phyloP scores from a whole-genome alignment of 2,329 filamentous ascomycete species.

The Hypoxylon sp. region DNA sequence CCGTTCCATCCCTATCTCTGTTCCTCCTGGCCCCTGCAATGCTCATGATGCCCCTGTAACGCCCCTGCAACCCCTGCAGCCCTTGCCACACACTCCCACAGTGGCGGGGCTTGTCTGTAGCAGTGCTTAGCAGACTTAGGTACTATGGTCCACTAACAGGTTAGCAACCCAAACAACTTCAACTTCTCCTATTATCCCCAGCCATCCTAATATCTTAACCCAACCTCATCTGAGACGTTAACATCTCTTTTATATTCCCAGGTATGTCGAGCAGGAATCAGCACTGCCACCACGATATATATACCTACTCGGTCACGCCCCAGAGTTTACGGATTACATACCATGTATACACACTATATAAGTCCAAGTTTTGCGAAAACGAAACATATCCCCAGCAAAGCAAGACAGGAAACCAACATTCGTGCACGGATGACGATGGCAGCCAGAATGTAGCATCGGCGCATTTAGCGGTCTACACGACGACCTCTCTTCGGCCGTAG shows the following conservation, averaged over 20 bases:
- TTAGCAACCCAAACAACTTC: too few relatives aligned
- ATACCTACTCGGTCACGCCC: too few relatives aligned
- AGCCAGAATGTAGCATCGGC: conserved; percentile 20
- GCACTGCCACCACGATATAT: background rate
- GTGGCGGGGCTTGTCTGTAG: too few relatives aligned
- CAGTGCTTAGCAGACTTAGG: too few relatives aligned
- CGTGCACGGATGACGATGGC: conserved; percentile 22
- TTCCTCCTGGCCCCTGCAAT: too few relatives aligned
- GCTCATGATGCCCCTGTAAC: too few relatives aligned
- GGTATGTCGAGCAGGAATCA: background rate
- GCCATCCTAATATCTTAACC: background rate
- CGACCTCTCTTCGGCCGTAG: conserved; percentile 24
- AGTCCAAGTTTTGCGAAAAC: conserved; percentile 3
- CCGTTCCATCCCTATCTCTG: conserved; percentile 35
- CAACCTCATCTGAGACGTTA: background rate
- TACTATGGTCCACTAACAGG: too few relatives aligned
- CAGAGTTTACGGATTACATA: too few relatives aligned
- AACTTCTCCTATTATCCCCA: background rate
- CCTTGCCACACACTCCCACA: too few relatives aligned
- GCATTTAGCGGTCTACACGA: conserved; percentile 8
- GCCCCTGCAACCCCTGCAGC: too few relatives aligned
- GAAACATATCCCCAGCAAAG: conserved; percentile 2
- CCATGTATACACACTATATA: background rate
- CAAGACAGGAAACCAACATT: conserved; percentile 2
- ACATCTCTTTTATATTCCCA: background rate